phyloP scores from a whole-genome alignment of 257 asterid species.

The Fraxinus americana region DNA sequence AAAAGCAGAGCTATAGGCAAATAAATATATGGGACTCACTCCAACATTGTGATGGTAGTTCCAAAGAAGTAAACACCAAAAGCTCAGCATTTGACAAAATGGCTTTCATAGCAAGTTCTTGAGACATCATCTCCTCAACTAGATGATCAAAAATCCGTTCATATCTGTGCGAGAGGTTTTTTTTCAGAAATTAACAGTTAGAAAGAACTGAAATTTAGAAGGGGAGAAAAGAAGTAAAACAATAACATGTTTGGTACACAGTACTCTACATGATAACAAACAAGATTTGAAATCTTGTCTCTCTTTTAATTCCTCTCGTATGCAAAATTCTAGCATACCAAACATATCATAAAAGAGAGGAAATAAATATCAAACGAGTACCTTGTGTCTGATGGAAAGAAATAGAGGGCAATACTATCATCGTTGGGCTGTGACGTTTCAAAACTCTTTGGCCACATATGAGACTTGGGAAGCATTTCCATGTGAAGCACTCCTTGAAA shows the following conservation, averaged over 20 bases:
- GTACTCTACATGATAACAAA: not conserved
- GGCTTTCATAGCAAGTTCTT: slow-evolving; percentile 67
- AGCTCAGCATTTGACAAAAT: slow-evolving; percentile 66
- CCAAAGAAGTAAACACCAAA: slow-evolving; percentile 69
- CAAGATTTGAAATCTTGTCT: too few relatives aligned
- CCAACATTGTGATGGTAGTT: slow-evolving; percentile 65
- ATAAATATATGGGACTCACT: slow-evolving; percentile 48
- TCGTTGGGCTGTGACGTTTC: slow-evolving; percentile 43
- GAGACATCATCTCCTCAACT: slow-evolving; percentile 52
- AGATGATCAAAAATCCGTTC: slow-evolving; percentile 49
- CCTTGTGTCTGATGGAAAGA: slow-evolving; percentile 66
- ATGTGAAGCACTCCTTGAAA: slow-evolving; percentile 53
- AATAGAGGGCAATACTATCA: slow-evolving; percentile 71
- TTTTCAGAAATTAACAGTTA: not conserved
- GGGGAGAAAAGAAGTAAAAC: not conserved
- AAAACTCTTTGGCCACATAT: slow-evolving; percentile 79
- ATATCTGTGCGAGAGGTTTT: slow-evolving; percentile 30
- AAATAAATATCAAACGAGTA: slow-evolving; percentile 4
- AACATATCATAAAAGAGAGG: not conserved
- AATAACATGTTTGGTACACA: not conserved
- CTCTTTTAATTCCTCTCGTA: not conserved
- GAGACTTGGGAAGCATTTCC: slow-evolving; percentile 62
- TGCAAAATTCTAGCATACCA: not conserved
- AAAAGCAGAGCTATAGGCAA: not conserved
- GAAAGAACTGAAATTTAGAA: not conserved